Evolutionary conservation across 163 green algal species (phyloP).

Genomic region (Trebouxiophyceae sp.): DNA sequence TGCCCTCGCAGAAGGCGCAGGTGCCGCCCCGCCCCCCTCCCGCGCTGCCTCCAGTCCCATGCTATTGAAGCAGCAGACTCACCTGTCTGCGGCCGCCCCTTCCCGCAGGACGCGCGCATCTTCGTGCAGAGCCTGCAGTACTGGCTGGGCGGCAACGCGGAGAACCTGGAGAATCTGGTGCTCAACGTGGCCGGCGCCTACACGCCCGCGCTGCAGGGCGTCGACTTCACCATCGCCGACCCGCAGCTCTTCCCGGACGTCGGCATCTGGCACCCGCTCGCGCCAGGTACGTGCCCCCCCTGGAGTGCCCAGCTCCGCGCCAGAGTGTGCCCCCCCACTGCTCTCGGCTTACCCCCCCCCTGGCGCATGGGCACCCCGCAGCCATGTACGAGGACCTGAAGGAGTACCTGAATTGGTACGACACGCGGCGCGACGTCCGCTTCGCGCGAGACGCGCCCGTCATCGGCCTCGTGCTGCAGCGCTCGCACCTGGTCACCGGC

Average conservation of each 20-base stretch:
- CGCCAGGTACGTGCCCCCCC: slow-evolving; percentile 35
- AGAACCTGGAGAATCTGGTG: slow-evolving; percentile 97
- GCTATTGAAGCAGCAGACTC: no score
- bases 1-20: slow-evolving; percentile 93
- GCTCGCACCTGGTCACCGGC: slow-evolving; percentile 95
- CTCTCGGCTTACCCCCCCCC: no score
- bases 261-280: slow-evolving; percentile 95
- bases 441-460: slow-evolving; percentile 82
- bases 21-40: no score
- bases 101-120: slow-evolving; percentile 75
- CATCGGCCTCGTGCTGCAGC: slow-evolving; percentile 94
- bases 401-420: slow-evolving; percentile 99
- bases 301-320: no score
- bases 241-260: slow-evolving; percentile 91
- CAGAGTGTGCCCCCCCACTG: no score
- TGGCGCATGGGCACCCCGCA: slow-evolving; percentile 2
- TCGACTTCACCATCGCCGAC: slow-evolving; percentile 63
- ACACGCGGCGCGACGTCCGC: slow-evolving; percentile 84
- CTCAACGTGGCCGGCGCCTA: slow-evolving; percentile 80
- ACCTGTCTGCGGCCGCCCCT: no score
- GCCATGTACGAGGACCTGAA: slow-evolving; percentile 98
- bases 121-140: slow-evolving; percentile 95
- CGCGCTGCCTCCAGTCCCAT: no score
- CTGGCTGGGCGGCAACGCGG: slow-evolving; percentile 91
- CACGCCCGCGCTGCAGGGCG: slow-evolving; percentile 74